phyloP scores from a whole-genome alignment of 768 basidiomycete genomes.

The Mycena maculata region DNA sequence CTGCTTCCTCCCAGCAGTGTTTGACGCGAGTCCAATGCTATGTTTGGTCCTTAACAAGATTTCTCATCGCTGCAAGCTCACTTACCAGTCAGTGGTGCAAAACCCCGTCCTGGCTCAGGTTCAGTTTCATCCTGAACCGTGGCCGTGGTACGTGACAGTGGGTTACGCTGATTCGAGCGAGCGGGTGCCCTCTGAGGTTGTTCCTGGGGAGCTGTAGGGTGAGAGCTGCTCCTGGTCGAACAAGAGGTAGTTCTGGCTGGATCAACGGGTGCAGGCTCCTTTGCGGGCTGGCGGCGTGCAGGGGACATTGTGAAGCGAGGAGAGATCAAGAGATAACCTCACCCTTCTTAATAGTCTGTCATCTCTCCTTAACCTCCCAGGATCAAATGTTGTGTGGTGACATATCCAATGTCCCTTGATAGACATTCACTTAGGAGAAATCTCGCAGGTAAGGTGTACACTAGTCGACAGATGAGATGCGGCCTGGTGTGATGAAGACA shows the following conservation, averaged over 20 bases:
- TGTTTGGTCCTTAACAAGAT: neutral
- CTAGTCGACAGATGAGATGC: neutral
- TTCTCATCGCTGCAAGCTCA: neutral
- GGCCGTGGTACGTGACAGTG: neutral
- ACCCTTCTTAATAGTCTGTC: neutral
- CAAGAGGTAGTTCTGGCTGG: neutral
- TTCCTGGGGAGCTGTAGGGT: neutral
- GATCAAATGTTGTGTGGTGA: neutral
- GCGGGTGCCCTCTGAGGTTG: neutral
- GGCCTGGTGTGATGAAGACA: neutral
- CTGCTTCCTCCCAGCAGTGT: neutral
- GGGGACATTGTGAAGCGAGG: neutral
- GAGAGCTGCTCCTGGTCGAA: neutral
- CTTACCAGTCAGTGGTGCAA: slow-evolving; percentile 11
- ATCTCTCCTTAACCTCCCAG: neutral
- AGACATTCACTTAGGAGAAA: slow-evolving; percentile 5
- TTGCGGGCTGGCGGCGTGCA: neutral
- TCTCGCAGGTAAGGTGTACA: neutral
- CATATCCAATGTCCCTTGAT: neutral
- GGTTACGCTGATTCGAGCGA: neutral
- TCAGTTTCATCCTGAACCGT: neutral
- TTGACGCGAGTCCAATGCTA: neutral
- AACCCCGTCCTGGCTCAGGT: slow-evolving; percentile 7
- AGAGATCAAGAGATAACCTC: neutral
- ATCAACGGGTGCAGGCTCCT: neutral